Evolutionary conservation across 2,329 filamentous ascomycete genomes (phyloP).

Genomic region (Paraconiothyrium brasiliense): DNA sequence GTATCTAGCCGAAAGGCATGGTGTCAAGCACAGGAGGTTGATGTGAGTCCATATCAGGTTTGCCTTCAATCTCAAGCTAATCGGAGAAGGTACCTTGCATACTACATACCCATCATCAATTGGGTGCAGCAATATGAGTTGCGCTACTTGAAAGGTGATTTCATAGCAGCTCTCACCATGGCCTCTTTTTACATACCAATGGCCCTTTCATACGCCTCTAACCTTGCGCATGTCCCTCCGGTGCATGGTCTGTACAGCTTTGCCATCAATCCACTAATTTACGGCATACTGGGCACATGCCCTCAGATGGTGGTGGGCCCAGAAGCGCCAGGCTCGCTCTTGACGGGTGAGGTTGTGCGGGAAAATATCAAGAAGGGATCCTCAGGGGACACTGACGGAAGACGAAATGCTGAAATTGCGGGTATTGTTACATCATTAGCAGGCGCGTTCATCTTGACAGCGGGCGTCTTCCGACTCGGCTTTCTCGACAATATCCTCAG

Average conservation of each 20-base stretch:
- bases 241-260: conserved; percentile 96
- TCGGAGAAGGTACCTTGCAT: conserved; percentile 78
- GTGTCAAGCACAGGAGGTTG: conserved; percentile 74
- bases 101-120: conserved; percentile 90
- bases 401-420: conserved; percentile 81
- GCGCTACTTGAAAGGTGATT: conserved; percentile 83
- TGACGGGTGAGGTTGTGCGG: conserved; percentile 88
- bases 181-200: conserved; percentile 99
- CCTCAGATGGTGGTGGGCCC: conserved; percentile 94
- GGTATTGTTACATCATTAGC: conserved; percentile 89
- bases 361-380: conserved; percentile 75
- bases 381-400: conserved; percentile 71
- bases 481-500: conserved; percentile 96
- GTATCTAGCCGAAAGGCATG: conserved; percentile 75
- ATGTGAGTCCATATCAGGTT: conserved; percentile 66
- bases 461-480: conserved; percentile 84
- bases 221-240: conserved; percentile 89
- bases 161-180: conserved; percentile 90
- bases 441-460: conserved; percentile 86
- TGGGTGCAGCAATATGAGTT: conserved; percentile 90
- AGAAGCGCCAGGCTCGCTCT: conserved; percentile 89
- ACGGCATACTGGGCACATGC: conserved; percentile 89
- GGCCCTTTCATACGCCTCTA: conserved; percentile 90
- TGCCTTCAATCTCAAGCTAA: conserved; percentile 1
- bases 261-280: conserved; percentile 89